These are phyloP conservation scores for Diatrype stigma DNA, from an alignment of 2,329 filamentous ascomycete species.

Conservation along the genomic window DNA sequence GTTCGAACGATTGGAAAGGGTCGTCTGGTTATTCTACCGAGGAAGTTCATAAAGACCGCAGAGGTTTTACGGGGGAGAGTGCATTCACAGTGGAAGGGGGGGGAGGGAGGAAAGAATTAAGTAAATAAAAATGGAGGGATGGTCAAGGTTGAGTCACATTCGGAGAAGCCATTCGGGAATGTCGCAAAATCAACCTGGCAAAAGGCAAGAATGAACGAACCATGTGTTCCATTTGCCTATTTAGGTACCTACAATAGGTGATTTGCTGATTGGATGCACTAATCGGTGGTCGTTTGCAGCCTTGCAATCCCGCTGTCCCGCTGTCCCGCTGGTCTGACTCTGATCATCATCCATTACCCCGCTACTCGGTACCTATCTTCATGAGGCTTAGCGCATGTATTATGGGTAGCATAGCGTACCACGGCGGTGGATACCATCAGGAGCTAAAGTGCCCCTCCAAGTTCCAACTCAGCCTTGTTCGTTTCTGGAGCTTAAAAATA, in stretches of 20 bases:
- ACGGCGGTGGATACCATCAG: neutral
- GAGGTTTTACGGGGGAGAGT: conserved; percentile 2
- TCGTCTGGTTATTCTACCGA: conserved; percentile 21
- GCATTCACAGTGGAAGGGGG: no score
- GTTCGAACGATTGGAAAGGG: conserved; percentile 23
- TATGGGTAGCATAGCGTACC: neutral
- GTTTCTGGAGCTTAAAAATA: no score
- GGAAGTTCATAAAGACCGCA: conserved; percentile 29
- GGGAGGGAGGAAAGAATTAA: conserved; percentile 14
- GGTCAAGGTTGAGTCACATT: conserved; percentile 1
- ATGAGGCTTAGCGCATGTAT: neutral
- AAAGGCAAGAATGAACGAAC: no score
- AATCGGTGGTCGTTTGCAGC: neutral
- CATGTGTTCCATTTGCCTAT: neutral
- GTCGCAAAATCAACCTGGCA: neutral
- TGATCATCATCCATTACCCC: neutral
- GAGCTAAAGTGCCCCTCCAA: neutral
- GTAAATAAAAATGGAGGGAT: conserved; percentile 3
- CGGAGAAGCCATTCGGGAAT: neutral
- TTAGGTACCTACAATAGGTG: no score
- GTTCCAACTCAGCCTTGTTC: neutral
- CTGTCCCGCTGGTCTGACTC: neutral
- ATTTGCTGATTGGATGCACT: no score
- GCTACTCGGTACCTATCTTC: no score
- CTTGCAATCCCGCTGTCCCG: neutral